These are phyloP conservation scores for Boletus mariae DNA, from an alignment of 1,284 basidiomycete genomes.

Conservation along the genomic window DNA sequence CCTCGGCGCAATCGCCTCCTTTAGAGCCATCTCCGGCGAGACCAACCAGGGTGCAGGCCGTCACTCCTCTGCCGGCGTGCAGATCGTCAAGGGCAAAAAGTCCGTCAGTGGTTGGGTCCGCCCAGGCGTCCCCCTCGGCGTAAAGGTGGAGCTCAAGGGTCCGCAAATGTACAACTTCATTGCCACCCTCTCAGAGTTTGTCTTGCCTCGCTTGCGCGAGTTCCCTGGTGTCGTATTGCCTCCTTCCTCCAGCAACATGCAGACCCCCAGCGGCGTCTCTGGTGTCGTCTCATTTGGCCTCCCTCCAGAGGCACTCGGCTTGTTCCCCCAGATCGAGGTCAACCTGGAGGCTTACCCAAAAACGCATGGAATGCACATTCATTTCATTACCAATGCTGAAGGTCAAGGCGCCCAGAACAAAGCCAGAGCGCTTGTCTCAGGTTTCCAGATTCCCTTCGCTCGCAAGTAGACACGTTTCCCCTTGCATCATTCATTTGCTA, in stretches of 20 bases:
- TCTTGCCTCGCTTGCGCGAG: constrained; percentile 88
- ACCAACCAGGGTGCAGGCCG: constrained; percentile 67
- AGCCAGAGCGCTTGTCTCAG: constrained; percentile 81
- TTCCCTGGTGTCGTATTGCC: constrained; percentile 81
- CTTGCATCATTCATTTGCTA: background rate
- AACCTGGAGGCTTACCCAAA: constrained; percentile 87
- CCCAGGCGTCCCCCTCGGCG: constrained; percentile 79
- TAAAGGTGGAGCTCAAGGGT: constrained; percentile 87
- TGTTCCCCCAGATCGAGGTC: constrained; percentile 94
- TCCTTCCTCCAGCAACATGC: constrained; percentile 54
- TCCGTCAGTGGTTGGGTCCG: constrained; percentile 87
- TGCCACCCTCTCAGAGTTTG: constrained; percentile 87
- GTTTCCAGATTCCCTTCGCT: constrained; percentile 84
- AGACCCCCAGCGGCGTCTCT: constrained; percentile 72
- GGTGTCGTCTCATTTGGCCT: constrained; percentile 92
- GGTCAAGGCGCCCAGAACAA: constrained; percentile 85
- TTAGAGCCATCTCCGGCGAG: constrained; percentile 87
- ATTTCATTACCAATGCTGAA: constrained; percentile 82
- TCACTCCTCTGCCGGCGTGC: constrained; percentile 69
- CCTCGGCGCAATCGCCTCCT: constrained; percentile 82
- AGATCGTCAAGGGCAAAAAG: constrained; percentile 77
- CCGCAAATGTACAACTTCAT: constrained; percentile 94
- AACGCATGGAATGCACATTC: constrained; percentile 85
- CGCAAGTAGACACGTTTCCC: constrained; percentile 31
- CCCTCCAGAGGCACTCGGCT: constrained; percentile 77